phyloP scores from a whole-genome alignment of 768 basidiomycete species.

The Cubamyces lactineus region DNA sequence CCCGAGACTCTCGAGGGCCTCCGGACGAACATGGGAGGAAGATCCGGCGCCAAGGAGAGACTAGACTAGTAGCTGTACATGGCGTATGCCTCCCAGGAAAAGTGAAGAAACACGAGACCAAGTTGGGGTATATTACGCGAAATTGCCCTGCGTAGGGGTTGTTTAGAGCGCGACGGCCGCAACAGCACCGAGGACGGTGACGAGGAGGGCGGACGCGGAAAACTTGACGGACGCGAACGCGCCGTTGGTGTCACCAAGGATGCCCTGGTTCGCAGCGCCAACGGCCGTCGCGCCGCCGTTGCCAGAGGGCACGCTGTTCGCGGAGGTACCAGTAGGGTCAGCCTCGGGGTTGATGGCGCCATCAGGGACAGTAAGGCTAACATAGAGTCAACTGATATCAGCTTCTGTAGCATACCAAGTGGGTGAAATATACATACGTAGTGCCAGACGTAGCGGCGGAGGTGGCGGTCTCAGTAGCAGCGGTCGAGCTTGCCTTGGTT shows the following conservation, averaged over 20 bases:
- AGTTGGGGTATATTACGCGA: constrained; percentile 19
- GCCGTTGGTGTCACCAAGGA: constrained; percentile 28
- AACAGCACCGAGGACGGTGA: constrained; percentile 28
- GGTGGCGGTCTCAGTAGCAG: constrained; percentile 7
- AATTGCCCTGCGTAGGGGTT: constrained; percentile 15
- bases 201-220: constrained; percentile 29
- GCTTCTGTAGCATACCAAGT: constrained; percentile 8
- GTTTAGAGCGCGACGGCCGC: constrained; percentile 29
- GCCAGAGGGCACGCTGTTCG: constrained; percentile 20
- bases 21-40: constrained; percentile 17
- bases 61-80: constrained; percentile 27
- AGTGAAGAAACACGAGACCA: neutral
- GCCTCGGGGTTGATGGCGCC: constrained; percentile 14
- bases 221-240: constrained; percentile 32
- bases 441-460: constrained; percentile 18
- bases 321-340: constrained; percentile 24
- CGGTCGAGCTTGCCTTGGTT: neutral
- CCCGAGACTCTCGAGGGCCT: constrained; percentile 22
- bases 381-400: neutral
- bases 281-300: constrained; percentile 27
- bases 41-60: constrained; percentile 25
- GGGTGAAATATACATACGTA: constrained; percentile 17
- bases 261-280: constrained; percentile 42
- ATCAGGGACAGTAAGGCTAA: constrained; percentile 11
- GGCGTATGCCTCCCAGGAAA: constrained; percentile 24